Evolutionary conservation across 2,329 filamentous ascomycete species (phyloP).

Genomic region (Xylariaceae sp.): DNA sequence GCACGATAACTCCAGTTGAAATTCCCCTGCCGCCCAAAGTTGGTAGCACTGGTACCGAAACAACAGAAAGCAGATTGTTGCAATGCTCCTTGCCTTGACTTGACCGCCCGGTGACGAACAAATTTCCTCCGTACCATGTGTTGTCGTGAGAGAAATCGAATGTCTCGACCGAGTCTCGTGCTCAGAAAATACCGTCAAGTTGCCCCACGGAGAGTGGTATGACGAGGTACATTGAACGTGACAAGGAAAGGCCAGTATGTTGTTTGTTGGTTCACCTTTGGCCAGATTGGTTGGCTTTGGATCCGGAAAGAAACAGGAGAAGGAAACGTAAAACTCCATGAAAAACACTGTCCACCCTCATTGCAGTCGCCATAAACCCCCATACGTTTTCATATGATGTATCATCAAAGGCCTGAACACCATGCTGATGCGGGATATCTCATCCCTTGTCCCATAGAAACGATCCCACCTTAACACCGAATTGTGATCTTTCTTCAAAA

Average conservation of each 20-base stretch:
- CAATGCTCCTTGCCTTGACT: slow-evolving; percentile 22
- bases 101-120: slow-evolving; percentile 23
- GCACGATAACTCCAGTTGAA: slow-evolving; percentile 18
- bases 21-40: slow-evolving; percentile 8
- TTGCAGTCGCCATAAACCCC: slow-evolving; percentile 10
- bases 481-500: slow-evolving; percentile 22
- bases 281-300: slow-evolving; percentile 3
- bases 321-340: slow-evolving; percentile 16
- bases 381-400: slow-evolving; percentile 27
- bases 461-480: slow-evolving; percentile 33
- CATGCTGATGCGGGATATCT: slow-evolving; percentile 35
- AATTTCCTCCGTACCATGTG: slow-evolving; percentile 19
- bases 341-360: slow-evolving; percentile 17
- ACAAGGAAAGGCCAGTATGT: slow-evolving; percentile 5
- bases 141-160: slow-evolving; percentile 12
- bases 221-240: slow-evolving; percentile 8
- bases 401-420: slow-evolving; percentile 34
- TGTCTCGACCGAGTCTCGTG: not conserved
- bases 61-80: slow-evolving; percentile 23
- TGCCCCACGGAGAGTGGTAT: not conserved
- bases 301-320: slow-evolving; percentile 14
- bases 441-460: slow-evolving; percentile 26
- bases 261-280: slow-evolving; percentile 1
- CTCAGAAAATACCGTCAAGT: slow-evolving; percentile 2
- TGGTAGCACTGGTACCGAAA: slow-evolving; percentile 18